Evolutionary conservation across 176 grass and related monocot genomes (phyloP).

Genomic region (Carex pumila): DNA sequence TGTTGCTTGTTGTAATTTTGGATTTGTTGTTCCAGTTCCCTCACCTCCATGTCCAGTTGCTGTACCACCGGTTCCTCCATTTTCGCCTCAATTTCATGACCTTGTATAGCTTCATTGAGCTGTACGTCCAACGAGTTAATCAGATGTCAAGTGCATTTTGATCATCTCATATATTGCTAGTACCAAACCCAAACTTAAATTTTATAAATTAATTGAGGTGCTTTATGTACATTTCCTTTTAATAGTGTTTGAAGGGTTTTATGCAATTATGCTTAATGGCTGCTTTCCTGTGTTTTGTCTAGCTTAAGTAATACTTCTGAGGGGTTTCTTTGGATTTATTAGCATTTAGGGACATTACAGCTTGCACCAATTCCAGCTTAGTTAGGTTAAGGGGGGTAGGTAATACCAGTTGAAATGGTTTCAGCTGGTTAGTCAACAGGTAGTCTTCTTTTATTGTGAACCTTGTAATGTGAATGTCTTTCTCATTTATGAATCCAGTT

Average conservation of each 20-base stretch:
- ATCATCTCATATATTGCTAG: neutral
- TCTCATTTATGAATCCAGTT: neutral
- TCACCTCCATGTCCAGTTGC: conserved; percentile 40
- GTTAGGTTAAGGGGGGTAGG: neutral
- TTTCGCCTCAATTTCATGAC: conserved; percentile 35
- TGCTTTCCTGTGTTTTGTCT: neutral
- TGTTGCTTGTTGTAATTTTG: conserved; percentile 73
- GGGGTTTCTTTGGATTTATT: neutral
- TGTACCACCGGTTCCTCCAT: conserved; percentile 49
- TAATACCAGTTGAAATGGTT: neutral
- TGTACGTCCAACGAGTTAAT: conserved; percentile 6
- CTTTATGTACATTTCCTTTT: no score
- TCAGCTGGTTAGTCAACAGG: neutral
- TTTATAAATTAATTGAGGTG: neutral
- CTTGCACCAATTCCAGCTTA: no score
- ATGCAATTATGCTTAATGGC: no score
- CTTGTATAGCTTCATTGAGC: conserved; percentile 43
- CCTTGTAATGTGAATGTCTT: neutral
- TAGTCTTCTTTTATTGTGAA: neutral
- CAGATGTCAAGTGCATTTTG: neutral
- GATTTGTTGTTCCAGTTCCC: conserved; percentile 38
- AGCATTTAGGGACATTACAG: neutral
- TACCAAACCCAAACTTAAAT: neutral
- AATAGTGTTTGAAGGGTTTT: no score
- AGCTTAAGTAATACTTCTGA: neutral